Conservation (phyloP, 495 filamentous ascomycete genomes). For the Aspergillus nidulans region DNA sequence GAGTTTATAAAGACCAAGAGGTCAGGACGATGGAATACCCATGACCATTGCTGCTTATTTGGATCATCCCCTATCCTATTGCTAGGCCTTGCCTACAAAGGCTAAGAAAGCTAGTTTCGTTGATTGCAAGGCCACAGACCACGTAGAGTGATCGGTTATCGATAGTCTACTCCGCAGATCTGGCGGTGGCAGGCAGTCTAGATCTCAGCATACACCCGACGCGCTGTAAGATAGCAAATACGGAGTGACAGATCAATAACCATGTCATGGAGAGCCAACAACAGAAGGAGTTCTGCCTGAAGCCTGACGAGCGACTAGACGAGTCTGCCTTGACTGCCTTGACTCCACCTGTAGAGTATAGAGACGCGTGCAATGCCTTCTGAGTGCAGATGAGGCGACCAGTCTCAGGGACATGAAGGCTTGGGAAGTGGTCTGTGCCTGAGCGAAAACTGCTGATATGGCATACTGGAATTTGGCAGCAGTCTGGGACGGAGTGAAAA, state of each 20-base stretch:
- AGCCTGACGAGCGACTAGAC: too few species aligned
- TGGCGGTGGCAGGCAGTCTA: background rate
- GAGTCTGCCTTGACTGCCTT: too few species aligned
- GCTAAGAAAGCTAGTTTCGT: background rate
- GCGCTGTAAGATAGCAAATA: background rate
- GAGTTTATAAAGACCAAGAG: too few species aligned
- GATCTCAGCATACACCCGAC: background rate
- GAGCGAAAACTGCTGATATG: background rate
- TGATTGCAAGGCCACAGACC: background rate
- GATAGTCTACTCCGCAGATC: background rate
- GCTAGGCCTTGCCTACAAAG: too few species aligned
- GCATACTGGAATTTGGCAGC: too few species aligned
- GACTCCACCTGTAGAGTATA: background rate
- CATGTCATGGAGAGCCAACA: too few species aligned
- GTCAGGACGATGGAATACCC: too few species aligned
- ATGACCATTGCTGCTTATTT: too few species aligned
- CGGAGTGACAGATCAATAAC: too few species aligned
- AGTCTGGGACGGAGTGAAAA: background rate
- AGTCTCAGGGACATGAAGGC: background rate
- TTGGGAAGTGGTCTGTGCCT: constrained; percentile 4
- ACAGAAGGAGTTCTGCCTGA: too few species aligned
- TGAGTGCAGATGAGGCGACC: constrained; percentile 5
- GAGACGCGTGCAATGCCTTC: background rate
- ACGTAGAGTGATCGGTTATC: background rate
- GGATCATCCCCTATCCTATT: too few species aligned